Conservation (phyloP, 371 early-diverging fungal genomes). For the Syncephalastrum monosporum region DNA sequence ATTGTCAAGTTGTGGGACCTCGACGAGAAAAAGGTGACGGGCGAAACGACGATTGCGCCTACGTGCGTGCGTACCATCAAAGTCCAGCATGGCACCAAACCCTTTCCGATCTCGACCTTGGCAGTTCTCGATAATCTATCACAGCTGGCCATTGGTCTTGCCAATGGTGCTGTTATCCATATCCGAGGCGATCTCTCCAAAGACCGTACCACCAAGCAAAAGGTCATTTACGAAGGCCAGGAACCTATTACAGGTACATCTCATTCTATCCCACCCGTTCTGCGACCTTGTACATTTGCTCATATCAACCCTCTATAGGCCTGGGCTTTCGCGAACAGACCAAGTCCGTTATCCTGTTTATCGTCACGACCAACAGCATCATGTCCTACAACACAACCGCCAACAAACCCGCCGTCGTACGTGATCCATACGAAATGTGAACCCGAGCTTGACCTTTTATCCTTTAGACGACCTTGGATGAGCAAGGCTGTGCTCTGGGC, state of each 20-base stretch:
- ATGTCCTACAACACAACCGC: constrained; percentile 67
- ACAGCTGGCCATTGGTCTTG: constrained; percentile 87
- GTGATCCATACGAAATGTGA: constrained; percentile 4
- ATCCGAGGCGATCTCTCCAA: constrained; percentile 81
- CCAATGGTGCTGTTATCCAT: constrained; percentile 85
- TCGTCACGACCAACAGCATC: constrained; percentile 71
- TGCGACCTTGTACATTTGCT: too few relatives aligned
- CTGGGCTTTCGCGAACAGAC: constrained; percentile 79
- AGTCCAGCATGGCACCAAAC: constrained; percentile 71
- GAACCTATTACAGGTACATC: constrained; percentile 78
- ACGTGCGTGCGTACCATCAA: constrained; percentile 66
- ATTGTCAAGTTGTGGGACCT: constrained; percentile 83
- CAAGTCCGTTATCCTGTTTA: constrained; percentile 66
- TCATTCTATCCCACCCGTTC: background rate
- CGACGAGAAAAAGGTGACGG: constrained; percentile 42
- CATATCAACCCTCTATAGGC: constrained; percentile 24
- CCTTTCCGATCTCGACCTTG: constrained; percentile 81
- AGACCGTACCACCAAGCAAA: constrained; percentile 76
- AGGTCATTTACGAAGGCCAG: constrained; percentile 77
- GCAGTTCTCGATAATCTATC: constrained; percentile 80
- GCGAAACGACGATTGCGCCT: constrained; percentile 48
- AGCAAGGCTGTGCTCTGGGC: constrained; percentile 80
- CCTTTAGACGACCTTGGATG: constrained; percentile 69
- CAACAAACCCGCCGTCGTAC: constrained; percentile 51
- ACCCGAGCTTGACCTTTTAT: constrained; percentile 5